Evolutionary conservation across 2,329 filamentous ascomycete species (phyloP).

Genomic region (Claviceps citrina): DNA sequence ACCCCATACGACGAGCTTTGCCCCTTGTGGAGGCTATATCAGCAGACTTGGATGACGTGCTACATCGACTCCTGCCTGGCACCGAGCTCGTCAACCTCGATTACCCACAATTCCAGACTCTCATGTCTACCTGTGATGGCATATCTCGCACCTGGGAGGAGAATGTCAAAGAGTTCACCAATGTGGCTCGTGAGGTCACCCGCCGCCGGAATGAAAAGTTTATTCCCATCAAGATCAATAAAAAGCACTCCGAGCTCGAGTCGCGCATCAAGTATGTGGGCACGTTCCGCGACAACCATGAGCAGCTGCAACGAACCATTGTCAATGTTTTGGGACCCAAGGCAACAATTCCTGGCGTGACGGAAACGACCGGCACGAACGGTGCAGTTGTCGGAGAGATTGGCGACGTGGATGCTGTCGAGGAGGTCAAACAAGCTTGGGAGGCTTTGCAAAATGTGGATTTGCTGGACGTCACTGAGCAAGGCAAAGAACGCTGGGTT

Average conservation of each 20-base stretch:
- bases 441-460: slow-evolving; percentile 89
- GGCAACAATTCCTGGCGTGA: slow-evolving; percentile 37
- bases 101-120: slow-evolving; percentile 72
- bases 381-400: slow-evolving; percentile 79
- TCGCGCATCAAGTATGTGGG: slow-evolving; percentile 83
- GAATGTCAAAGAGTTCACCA: slow-evolving; percentile 93
- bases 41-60: slow-evolving; percentile 70
- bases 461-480: slow-evolving; percentile 75
- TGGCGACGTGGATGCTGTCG: slow-evolving; percentile 90
- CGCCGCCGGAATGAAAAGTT: slow-evolving; percentile 92
- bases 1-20: slow-evolving; percentile 80
- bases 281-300: slow-evolving; percentile 91
- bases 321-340: slow-evolving; percentile 85
- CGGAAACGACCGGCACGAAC: slow-evolving; percentile 36
- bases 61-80: slow-evolving; percentile 75
- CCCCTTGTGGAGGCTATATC: slow-evolving; percentile 96
- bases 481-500: slow-evolving; percentile 84
- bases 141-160: slow-evolving; percentile 94
- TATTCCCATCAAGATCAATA: slow-evolving; percentile 90
- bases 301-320: slow-evolving; percentile 92
- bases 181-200: slow-evolving; percentile 88
- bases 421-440: slow-evolving; percentile 91
- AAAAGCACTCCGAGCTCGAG: slow-evolving; percentile 77
- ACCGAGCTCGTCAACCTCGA: slow-evolving; percentile 81
- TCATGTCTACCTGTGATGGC: slow-evolving; percentile 69